Conservation (phyloP, 352 stramenopile genomes). For the Phytopythium oedochilum region DNA sequence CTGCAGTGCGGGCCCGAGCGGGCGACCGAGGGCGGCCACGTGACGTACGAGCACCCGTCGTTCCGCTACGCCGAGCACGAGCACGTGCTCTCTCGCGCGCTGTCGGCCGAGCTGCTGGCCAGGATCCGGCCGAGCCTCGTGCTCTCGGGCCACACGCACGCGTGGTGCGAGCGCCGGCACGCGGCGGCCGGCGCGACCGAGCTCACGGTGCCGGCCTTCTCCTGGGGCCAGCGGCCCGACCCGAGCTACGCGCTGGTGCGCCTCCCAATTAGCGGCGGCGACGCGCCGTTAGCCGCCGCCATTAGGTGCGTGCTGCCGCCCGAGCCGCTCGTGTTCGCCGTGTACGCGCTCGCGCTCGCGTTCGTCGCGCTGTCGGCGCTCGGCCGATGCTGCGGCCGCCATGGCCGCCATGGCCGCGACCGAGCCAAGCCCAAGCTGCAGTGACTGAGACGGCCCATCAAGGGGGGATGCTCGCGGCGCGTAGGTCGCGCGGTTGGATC, state of each 20-base stretch:
- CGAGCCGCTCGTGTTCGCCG: conserved; percentile 31
- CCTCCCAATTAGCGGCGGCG: conserved; percentile 1
- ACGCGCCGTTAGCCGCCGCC: neutral
- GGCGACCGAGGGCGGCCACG: conserved; percentile 43
- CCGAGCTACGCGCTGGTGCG: conserved; percentile 66
- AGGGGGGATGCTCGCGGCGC: neutral
- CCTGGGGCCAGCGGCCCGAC: conserved; percentile 74
- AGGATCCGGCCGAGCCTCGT: conserved; percentile 47
- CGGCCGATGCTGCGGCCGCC: neutral
- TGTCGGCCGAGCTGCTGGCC: conserved; percentile 46
- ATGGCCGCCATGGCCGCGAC: neutral
- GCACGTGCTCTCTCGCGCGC: conserved; percentile 55
- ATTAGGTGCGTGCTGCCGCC: conserved; percentile 28
- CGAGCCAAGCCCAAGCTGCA: neutral
- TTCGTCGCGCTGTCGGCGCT: conserved; percentile 8
- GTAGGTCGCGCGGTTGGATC: neutral
- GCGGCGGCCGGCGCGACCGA: conserved; percentile 19
- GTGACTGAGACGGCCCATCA: no score
- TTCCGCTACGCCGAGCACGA: conserved; percentile 61
- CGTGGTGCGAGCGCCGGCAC: conserved; percentile 55
- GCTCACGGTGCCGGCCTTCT: conserved; percentile 72
- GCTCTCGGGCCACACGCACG: conserved; percentile 74
- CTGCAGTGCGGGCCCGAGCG: conserved; percentile 47
- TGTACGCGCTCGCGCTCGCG: conserved; percentile 18
- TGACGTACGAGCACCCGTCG: conserved; percentile 73